Evolutionary conservation across 805 yeast genomes (phyloP).

Genomic region (Monosporozyma servazzii): DNA sequence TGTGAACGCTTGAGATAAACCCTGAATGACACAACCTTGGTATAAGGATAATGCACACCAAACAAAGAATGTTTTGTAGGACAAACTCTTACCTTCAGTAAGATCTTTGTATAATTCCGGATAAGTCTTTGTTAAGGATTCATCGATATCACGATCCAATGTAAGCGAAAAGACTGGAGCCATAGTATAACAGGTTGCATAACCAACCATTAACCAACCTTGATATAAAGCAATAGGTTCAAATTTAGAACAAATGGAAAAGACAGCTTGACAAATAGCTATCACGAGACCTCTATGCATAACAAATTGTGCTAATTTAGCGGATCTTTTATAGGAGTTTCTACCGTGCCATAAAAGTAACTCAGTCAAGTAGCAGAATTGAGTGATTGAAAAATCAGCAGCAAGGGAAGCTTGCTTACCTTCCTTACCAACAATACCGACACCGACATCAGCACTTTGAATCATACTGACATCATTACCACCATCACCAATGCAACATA

Average conservation of each 20-base stretch:
- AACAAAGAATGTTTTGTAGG: slow-evolving; percentile 78
- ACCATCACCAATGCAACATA: slow-evolving; percentile 98
- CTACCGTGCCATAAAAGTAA: slow-evolving; percentile 95
- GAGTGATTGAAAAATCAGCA: slow-evolving; percentile 91
- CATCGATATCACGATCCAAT: slow-evolving; percentile 83
- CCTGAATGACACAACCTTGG: slow-evolving; percentile 83
- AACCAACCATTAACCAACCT: slow-evolving; percentile 98
- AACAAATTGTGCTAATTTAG: slow-evolving; percentile 89
- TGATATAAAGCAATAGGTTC: slow-evolving; percentile 92
- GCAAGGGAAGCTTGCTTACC: slow-evolving; percentile 96
- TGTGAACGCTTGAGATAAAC: slow-evolving; percentile 68
- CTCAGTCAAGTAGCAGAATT: slow-evolving; percentile 81
- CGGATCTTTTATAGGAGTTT: slow-evolving; percentile 90
- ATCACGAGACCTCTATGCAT: slow-evolving; percentile 93
- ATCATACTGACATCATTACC: slow-evolving; percentile 99
- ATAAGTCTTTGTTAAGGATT: slow-evolving; percentile 75
- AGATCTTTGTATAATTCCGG: slow-evolving; percentile 93
- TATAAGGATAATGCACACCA: slow-evolving; percentile 88
- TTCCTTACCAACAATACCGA: slow-evolving; percentile 97
- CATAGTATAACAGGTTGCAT: slow-evolving; percentile 96
- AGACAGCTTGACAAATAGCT: slow-evolving; percentile 91
- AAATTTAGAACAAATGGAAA: slow-evolving; percentile 72
- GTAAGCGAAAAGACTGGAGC: slow-evolving; percentile 94
- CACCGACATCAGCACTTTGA: slow-evolving; percentile 97
- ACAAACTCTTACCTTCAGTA: slow-evolving; percentile 77